Base-by-base conservation (phyloP, 768 basidiomycete genomes). In the Boletales sp. region DNA sequence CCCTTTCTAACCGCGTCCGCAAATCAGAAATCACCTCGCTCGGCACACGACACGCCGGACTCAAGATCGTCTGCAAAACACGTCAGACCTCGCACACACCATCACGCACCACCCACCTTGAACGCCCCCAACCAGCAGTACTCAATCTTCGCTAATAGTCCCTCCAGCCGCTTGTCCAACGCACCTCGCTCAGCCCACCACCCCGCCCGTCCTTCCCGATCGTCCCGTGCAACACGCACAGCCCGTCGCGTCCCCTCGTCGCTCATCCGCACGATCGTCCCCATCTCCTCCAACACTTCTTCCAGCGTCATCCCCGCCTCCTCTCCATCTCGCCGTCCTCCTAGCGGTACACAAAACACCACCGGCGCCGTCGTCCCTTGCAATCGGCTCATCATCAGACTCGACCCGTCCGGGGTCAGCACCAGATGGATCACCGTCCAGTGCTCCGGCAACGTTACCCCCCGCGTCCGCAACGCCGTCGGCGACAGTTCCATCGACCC, bases 81-180 rank as follows among this genome's bases (percentile, higher is more conserved):
- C 40, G 34, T 51, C 29, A 27, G 24, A 27, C 24, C 24, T 27
- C 17, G 11, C 29, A 11, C 21, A 14, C 19, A 17, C 11, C 15
- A 11, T 29, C 24, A 5, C 14, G 3, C 50, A 24, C 24, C 12
- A 59, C 75, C 31, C 43, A 94, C 94, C 83, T 97, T 98, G 80
- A 97, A 97, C 18, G 87, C 93, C 1, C 97, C 95, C 3, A 99
- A 75, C 97, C 97, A 98, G 62, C 89, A 93, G 58, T 90, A 94
- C 65, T 98, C 97, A 39, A 99, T 84, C 55, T 86, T 91, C 55
- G 82, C 81, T 31, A 97, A 65, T 7, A 99, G 68, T 29, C 82
- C 81, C 49, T 80, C 74, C 60, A 99, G 64, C 19, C 92, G 78
- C 41, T 72, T 74, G 60, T 98, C 94, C n/a, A 98, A 75, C 18